Evolutionary conservation across 2,329 filamentous ascomycete species (phyloP).

Genomic region (Cladosporium phlei): DNA sequence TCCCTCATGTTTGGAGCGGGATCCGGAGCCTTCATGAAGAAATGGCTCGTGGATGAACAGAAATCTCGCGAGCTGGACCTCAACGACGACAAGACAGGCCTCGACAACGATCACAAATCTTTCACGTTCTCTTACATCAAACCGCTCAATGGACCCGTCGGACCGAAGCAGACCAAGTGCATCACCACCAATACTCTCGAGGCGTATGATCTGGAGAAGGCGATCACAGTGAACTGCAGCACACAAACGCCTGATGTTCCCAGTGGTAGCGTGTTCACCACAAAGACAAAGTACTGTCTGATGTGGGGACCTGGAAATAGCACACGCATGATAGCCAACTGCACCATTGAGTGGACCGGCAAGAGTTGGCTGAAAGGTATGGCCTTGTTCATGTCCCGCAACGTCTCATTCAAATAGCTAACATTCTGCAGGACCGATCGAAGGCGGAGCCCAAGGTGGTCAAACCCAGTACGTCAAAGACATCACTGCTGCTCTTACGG

Average conservation of each 20-base stretch:
- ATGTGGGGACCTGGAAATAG: conserved; percentile 85
- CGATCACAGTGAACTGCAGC: conserved; percentile 72
- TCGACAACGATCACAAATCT: conserved; percentile 63
- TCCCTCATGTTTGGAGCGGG: conserved; percentile 77
- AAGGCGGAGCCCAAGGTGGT: conserved; percentile 89
- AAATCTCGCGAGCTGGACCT: conserved; percentile 85
- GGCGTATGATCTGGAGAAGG: conserved; percentile 77
- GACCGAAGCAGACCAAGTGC: conserved; percentile 91
- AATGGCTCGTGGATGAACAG: conserved; percentile 80
- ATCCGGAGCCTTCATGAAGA: conserved; percentile 76
- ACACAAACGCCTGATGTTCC: conserved; percentile 94
- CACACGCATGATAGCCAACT: conserved; percentile 82
- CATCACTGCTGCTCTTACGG: conserved; percentile 67
- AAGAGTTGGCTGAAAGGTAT: conserved; percentile 97
- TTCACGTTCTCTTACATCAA: conserved; percentile 86
- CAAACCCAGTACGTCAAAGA: conserved; percentile 79
- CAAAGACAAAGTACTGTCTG: conserved; percentile 91
- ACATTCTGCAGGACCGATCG: conserved; percentile 68
- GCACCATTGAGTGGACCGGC: conserved; percentile 89
- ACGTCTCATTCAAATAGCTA: conserved; percentile 16
- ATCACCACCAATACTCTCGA: conserved; percentile 84
- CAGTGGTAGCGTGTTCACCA: conserved; percentile 82
- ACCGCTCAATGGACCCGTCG: conserved; percentile 75
- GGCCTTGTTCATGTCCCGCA: conserved; percentile 17
- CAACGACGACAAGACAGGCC: conserved; percentile 74